Percentiles rank a stretch among this genome's conserved stretches.
Conservation (phyloP, 345 rosid species). For the Hibiscus syriacus region DNA sequence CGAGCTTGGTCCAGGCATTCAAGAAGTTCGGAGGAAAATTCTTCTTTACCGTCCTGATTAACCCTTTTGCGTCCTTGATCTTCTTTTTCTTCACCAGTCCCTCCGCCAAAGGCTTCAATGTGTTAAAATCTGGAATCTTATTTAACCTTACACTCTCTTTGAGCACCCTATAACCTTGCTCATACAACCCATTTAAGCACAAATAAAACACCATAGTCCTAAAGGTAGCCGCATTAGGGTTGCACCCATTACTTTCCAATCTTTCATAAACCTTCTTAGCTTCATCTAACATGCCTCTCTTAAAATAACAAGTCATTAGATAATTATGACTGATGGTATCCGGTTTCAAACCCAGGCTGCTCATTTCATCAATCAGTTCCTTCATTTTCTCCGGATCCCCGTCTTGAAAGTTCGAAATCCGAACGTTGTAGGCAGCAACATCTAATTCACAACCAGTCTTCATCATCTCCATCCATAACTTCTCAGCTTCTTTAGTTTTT, state of each 20-base stretch:
- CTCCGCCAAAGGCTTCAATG: conserved; percentile 46
- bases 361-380: conserved; percentile 60
- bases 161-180: conserved; percentile 46
- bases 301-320: conserved; percentile 54
- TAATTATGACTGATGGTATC: conserved; percentile 59
- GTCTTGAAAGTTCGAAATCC: conserved; percentile 33
- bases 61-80: conserved; percentile 47
- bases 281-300: conserved; percentile 46
- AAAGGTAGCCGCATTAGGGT: conserved; percentile 55
- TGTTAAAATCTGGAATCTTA: conserved; percentile 56
- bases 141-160: conserved; percentile 52
- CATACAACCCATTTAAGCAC: conserved; percentile 36
- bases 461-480: conserved; percentile 56
- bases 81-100: conserved; percentile 58
- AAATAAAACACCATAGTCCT: conserved; percentile 45
- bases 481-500: conserved; percentile 42
- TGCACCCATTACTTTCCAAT: conserved; percentile 39
- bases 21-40: conserved; percentile 50
- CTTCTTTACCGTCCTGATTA: conserved; percentile 56
- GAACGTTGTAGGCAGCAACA: conserved; percentile 53
- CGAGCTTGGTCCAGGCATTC: conserved; percentile 59
- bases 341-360: conserved; percentile 40
- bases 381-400: conserved; percentile 37
- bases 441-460: conserved; percentile 50
- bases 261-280: conserved; percentile 47